Base-by-base conservation (phyloP, 1,284 basidiomycete species). In the Ceratobasidium sp. region DNA sequence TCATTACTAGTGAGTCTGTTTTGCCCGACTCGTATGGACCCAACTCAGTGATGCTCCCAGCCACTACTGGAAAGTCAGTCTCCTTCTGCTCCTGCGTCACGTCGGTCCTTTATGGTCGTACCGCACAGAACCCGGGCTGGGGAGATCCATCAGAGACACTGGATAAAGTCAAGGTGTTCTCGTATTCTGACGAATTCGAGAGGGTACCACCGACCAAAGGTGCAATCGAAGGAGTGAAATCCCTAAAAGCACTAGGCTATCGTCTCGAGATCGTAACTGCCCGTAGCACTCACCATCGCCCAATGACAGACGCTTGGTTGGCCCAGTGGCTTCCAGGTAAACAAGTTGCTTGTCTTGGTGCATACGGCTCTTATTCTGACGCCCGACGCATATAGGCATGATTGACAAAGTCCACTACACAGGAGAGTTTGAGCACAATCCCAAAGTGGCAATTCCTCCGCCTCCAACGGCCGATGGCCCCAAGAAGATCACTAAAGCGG, bases 221-320 rank as follows among this genome's bases (percentile, higher is more conserved):
- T 1, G 91, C 91, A n/a, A 80, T 82, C 50, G 87, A 91, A 75
- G 88, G 86, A 14, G 78, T 88, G 39, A 80, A 84, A 75, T 79
- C 82, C 48, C 83, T 94, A 28, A 86, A 84, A 69, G 81, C 84
- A 65, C 80, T 89, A 81, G 92, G 91, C 0, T 92, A 87, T 80
- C 84, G 85, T 65, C 83, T 91, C 59, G 81, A 92, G 73, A 87
- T 94, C 74, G 87, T 94, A 62, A 94, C 92, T 3, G 92, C 92
- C 39, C 84, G 92, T 74, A 83, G 84, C 41, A 83, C 85, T 72
- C 83, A 85, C 45, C 82, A 87, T 73, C 84, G 87, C 32, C 85
- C 87, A 64, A 82, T 85, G 45, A 92, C 88, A 62, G 87, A 88
- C 83, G 80, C 82, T 53, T 94, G 92, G 92, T 79, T 90, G 6